phyloP scores from a whole-genome alignment of 768 basidiomycete species.

The Suillus weaverae region DNA sequence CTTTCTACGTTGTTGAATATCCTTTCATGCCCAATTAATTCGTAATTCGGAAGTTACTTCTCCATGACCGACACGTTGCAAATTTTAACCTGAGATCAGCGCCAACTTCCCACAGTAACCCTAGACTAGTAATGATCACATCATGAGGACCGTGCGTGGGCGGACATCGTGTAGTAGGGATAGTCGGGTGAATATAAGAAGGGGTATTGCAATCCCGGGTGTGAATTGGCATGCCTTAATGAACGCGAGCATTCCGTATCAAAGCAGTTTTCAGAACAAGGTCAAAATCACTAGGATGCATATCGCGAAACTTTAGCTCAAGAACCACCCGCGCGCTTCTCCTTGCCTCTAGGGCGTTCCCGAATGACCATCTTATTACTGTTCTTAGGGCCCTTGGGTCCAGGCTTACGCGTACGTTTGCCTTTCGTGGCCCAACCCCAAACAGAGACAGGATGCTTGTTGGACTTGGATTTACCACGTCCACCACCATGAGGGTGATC shows the following conservation, averaged over 20 bases:
- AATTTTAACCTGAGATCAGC: not conserved
- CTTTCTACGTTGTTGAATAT: not conserved
- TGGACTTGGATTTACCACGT: slow-evolving; percentile 95
- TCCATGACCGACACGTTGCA: not conserved
- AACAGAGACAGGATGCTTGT: slow-evolving; percentile 89
- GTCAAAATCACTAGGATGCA: not conserved
- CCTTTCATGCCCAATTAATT: not conserved
- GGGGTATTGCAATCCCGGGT: not conserved
- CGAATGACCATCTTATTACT: slow-evolving; percentile 88
- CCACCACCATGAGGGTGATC: slow-evolving; percentile 98
- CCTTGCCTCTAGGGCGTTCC: slow-evolving; percentile 77
- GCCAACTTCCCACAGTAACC: not conserved
- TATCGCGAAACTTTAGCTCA: slow-evolving; percentile 7
- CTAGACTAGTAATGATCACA: not conserved
- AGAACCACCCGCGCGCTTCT: slow-evolving; percentile 35
- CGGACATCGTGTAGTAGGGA: not conserved
- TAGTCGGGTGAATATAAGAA: not conserved
- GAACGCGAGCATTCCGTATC: not conserved
- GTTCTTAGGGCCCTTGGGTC: slow-evolving; percentile 86
- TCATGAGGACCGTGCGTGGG: not conserved
- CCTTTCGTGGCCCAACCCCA: slow-evolving; percentile 95
- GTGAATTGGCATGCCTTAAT: not conserved
- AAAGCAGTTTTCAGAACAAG: not conserved
- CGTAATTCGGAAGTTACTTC: not conserved
- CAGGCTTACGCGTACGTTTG: slow-evolving; percentile 88